phyloP scores from a whole-genome alignment of 257 asterid species.

The Apocynum venetum region DNA sequence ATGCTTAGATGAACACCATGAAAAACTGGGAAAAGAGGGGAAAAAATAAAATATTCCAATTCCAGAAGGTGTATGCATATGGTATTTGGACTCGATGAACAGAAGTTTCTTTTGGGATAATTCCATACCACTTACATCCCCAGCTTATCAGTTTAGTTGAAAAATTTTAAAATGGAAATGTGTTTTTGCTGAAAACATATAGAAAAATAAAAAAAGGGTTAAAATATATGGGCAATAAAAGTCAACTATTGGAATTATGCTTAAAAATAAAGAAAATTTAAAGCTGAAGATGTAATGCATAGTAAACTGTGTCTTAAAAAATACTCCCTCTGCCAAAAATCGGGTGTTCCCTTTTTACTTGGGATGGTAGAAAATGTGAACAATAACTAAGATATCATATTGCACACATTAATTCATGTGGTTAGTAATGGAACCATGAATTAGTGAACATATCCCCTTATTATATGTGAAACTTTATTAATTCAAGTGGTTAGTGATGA shows the following conservation, averaged over 20 bases:
- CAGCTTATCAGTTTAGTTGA: neutral
- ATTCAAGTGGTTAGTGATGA: neutral
- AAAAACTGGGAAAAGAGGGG: too few species aligned
- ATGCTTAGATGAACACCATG: neutral
- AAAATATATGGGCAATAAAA: neutral
- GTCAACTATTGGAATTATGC: neutral
- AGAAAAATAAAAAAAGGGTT: neutral
- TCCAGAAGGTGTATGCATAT: neutral
- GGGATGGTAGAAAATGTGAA: neutral
- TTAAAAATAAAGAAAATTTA: neutral
- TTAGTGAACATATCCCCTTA: neutral
- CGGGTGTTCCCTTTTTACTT: neutral
- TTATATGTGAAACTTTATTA: neutral
- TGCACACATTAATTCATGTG: neutral
- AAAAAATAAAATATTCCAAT: too few species aligned
- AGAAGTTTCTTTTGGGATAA: neutral
- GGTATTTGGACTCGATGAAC: neutral
- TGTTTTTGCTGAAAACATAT: neutral
- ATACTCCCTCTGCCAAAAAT: neutral
- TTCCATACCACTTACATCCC: neutral
- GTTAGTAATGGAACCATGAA: neutral
- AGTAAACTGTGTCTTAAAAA: neutral
- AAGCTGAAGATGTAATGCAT: neutral
- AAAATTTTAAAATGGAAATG: neutral
- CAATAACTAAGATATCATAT: neutral